Evolutionary conservation across 495 filamentous ascomycete species (phyloP).

Genomic region (Viridothelium virens): DNA sequence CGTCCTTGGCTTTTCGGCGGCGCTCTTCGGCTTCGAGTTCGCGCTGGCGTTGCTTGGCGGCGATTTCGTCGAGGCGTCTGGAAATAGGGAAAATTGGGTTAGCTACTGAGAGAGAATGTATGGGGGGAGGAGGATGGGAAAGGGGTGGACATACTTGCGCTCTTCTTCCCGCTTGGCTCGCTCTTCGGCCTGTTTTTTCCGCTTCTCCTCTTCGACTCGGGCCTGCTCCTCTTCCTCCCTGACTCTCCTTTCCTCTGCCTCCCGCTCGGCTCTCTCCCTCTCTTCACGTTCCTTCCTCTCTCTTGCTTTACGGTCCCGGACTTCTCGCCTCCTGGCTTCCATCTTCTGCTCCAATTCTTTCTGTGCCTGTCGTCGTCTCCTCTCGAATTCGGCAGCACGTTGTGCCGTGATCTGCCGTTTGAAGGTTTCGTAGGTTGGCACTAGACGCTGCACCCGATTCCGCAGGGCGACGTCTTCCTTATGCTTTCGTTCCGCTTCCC

Average conservation of each 20-base stretch:
- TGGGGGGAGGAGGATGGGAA: not conserved
- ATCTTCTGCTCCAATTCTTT: conserved; percentile 84
- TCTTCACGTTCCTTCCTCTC: conserved; percentile 79
- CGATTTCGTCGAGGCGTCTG: conserved; percentile 60
- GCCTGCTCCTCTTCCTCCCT: conserved; percentile 77
- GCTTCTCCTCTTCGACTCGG: conserved; percentile 63
- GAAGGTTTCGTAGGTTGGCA: conserved; percentile 75
- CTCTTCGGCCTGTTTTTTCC: conserved; percentile 54
- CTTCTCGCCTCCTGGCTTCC: conserved; percentile 74
- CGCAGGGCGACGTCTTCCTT: conserved; percentile 85
- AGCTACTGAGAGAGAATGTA: conserved; percentile 6
- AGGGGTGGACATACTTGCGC: conserved; percentile 43
- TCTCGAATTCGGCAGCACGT: conserved; percentile 92
- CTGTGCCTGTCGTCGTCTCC: conserved; percentile 79
- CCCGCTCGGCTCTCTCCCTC: conserved; percentile 59
- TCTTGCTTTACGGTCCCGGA: conserved; percentile 60
- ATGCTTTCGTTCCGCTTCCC: conserved; percentile 77
- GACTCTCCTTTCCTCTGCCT: conserved; percentile 75
- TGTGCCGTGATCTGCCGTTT: conserved; percentile 68
- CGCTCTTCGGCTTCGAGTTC: conserved; percentile 53
- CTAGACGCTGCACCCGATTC: conserved; percentile 75
- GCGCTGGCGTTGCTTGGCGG: conserved; percentile 55
- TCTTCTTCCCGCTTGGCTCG: conserved; percentile 78
- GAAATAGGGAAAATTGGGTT: conserved; percentile 16
- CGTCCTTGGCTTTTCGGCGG: conserved; percentile 34